Evolutionary conservation across 768 basidiomycete species (phyloP).

Genomic region (Daedaleopsis nitida): DNA sequence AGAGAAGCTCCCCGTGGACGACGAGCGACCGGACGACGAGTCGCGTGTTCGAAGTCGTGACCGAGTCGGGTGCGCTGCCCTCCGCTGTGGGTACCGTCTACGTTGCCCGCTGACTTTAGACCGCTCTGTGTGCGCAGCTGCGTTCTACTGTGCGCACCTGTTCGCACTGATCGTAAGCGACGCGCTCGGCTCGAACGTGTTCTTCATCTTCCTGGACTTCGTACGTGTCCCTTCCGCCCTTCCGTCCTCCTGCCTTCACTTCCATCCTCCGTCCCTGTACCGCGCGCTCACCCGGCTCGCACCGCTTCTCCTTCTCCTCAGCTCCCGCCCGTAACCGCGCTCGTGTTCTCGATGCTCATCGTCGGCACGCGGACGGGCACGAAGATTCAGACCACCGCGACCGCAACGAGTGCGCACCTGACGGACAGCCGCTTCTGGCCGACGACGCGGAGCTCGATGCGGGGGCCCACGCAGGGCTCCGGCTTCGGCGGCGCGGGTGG

Average conservation of each 20-base stretch:
- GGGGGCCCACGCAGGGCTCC: too few species aligned
- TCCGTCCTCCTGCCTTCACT: too few species aligned
- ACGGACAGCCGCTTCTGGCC: too few species aligned
- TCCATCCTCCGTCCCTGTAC: too few species aligned
- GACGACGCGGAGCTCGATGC: too few species aligned
- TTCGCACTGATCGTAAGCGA: neutral
- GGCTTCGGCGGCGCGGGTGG: too few species aligned
- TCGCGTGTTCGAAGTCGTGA: constrained; percentile 1
- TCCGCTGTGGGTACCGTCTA: neutral
- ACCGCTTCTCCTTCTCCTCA: neutral
- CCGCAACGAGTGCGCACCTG: neutral
- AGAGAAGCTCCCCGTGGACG: neutral
- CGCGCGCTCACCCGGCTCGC: too few species aligned
- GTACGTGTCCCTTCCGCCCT: neutral
- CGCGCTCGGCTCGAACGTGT: constrained; percentile 6
- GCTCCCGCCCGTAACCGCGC: constrained; percentile 3
- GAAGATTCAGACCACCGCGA: neutral
- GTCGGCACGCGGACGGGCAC: neutral
- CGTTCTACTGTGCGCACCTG: constrained; percentile 3
- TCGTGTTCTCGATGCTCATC: constrained; percentile 9
- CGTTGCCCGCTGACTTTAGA: neutral
- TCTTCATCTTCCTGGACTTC: constrained; percentile 9
- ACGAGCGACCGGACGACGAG: neutral
- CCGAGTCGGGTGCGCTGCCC: constrained; percentile 3
- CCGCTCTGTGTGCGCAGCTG: neutral